Evolutionary conservation across 495 filamentous ascomycete genomes (phyloP).

Genomic region (Aspergillus affinis): DNA sequence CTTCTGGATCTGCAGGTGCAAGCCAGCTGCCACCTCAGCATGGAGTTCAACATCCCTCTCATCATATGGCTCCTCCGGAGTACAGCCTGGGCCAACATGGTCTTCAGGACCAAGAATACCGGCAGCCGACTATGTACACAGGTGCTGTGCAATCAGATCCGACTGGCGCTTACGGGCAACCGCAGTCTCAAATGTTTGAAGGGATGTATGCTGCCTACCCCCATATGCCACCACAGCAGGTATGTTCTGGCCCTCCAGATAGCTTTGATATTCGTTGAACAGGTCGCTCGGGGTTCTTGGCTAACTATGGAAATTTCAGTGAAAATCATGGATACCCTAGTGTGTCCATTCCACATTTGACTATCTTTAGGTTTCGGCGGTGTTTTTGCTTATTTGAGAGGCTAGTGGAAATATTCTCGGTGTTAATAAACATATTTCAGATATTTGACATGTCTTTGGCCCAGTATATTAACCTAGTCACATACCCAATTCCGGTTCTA

Average conservation of each 20-base stretch:
- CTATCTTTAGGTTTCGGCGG: background rate
- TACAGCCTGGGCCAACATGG: slow-evolving; percentile 64
- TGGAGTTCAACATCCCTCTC: slow-evolving; percentile 55
- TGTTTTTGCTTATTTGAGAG: background rate
- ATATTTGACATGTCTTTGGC: background rate
- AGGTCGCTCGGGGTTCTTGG: no score
- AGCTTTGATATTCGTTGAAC: no score
- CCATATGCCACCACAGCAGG: slow-evolving; percentile 81
- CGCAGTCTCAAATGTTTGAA: slow-evolving; percentile 80
- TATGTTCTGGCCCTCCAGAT: slow-evolving; percentile 36
- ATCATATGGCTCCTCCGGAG: slow-evolving; percentile 70
- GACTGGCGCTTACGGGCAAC: slow-evolving; percentile 67
- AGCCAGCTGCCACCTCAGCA: slow-evolving; percentile 63
- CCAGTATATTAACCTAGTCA: background rate
- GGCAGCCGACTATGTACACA: slow-evolving; percentile 75
- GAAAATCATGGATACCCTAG: background rate
- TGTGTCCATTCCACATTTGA: background rate
- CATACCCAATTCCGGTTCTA: background rate
- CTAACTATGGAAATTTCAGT: background rate
- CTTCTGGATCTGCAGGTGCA: slow-evolving; percentile 38
- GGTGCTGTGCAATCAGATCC: slow-evolving; percentile 72
- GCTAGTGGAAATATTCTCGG: background rate
- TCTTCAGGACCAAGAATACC: slow-evolving; percentile 75
- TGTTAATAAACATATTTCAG: background rate
- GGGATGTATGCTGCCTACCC: slow-evolving; percentile 79